Evolutionary conservation across 257 asterid genomes (phyloP).

Genomic region (Primulina tabacum): DNA sequence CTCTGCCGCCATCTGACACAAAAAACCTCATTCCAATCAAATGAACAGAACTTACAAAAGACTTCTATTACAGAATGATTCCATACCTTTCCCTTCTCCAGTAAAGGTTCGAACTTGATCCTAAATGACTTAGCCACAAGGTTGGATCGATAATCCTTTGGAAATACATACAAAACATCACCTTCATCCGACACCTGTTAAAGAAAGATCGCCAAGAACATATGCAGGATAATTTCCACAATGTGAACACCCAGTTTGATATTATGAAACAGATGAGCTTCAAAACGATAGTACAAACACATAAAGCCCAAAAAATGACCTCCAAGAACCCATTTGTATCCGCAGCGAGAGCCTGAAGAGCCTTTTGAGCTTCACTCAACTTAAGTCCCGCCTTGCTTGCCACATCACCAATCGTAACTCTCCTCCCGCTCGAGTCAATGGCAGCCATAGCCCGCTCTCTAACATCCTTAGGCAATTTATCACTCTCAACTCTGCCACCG

Average conservation of each 20-base stretch:
- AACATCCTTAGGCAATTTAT: constrained; percentile 68
- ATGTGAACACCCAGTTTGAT: constrained; percentile 10
- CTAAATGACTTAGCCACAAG: constrained; percentile 77
- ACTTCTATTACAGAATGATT: constrained; percentile 10
- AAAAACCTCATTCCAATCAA: constrained; percentile 24
- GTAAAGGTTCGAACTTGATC: constrained; percentile 68
- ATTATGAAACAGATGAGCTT: neutral
- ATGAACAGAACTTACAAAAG: constrained; percentile 16
- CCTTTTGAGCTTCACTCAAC: constrained; percentile 80
- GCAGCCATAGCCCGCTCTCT: constrained; percentile 87
- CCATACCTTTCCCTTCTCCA: constrained; percentile 86
- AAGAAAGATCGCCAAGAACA: constrained; percentile 26
- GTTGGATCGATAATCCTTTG: constrained; percentile 69
- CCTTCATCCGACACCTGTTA: constrained; percentile 94
- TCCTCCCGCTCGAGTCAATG: constrained; percentile 72
- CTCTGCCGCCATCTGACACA: constrained; percentile 77
- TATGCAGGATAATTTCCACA: constrained; percentile 11
- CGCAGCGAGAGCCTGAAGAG: constrained; percentile 95
- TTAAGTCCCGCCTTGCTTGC: constrained; percentile 90
- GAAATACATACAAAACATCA: constrained; percentile 83
- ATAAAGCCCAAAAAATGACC: constrained; percentile 36
- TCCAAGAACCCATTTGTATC: constrained; percentile 90
- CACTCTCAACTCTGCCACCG: constrained; percentile 83
- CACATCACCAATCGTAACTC: constrained; percentile 93
- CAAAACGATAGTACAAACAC: neutral